Evolutionary conservation across 2,329 filamentous ascomycete species (phyloP), one percentile per base, ranked within the genome.

Genomic region (Beauveria rudraprayagi): DNA sequence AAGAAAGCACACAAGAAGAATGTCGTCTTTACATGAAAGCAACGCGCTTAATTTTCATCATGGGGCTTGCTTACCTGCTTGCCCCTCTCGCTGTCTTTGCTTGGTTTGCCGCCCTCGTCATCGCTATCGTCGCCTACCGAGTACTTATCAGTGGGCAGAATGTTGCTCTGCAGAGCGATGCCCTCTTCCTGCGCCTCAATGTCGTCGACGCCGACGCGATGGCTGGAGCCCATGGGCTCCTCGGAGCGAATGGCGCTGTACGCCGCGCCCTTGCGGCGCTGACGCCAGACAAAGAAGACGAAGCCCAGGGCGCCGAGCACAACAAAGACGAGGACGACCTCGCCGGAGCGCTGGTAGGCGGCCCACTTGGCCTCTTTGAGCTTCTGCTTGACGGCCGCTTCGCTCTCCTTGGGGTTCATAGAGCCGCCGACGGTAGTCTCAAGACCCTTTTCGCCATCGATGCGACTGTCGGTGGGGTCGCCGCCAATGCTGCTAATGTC

Each of bases 401-500:
- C 80, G 67, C 56, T 73, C 70, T 47, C 71, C 64, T 8, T 83
- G n/a, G 81, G 84, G 68, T 82, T 82, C 61, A 76, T 83, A 52
- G 89, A 86, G 37, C 84, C 87, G 54, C 90, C 90, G 3, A 94
- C 90, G 19, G 87, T 89, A 1, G 89, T 92, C 66, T 90, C 83
- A 6, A 85, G 86, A 1, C 89, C 84, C 71, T 92, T 91, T 73
- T 95, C 90, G 61, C 92, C 92, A 70, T 96, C 92, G 61, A 96
- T 88, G 37, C 84, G 83, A 62, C 87, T 92, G 72, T 96, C 89
- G 1, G 87, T 83, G 0, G 92, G 91, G 56, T 78, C 77, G 56
- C 91, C 92, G 62, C 93, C 93, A 66, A 97, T 95, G 69, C 84
- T 88, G 67, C 85, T 89, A 66, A 97, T 95, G 70, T 97, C 92